A percentile compares a stretch with the other conserved stretches of the same genome.
Evolutionary conservation across 345 rosid species (phyloP).

Genomic region (Kandelia obovata): DNA sequence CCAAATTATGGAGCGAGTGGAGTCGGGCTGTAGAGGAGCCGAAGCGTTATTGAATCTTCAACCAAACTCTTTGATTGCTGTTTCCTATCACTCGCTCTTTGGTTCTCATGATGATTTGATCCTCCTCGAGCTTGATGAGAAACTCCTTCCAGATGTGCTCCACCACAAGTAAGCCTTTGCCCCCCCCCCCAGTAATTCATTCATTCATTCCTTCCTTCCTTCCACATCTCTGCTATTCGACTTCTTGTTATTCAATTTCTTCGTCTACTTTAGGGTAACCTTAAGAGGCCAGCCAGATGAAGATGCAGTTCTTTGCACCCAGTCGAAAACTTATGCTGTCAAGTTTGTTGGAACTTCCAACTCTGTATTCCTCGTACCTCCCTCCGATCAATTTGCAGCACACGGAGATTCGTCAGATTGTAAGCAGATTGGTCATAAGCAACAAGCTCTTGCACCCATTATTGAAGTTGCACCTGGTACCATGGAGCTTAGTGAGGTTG

Average conservation of each 20-base stretch:
- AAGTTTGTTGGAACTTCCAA: constrained; percentile 87
- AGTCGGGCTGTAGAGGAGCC: constrained; percentile 36
- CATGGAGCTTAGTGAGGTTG: constrained; percentile 78
- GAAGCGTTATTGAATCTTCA: constrained; percentile 55
- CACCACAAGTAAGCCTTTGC: constrained; percentile 42
- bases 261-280: constrained; percentile 44
- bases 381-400: constrained; percentile 30
- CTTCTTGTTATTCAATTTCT: background rate
- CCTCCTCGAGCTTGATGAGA: constrained; percentile 73
- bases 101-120: constrained; percentile 67
- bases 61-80: constrained; percentile 44
- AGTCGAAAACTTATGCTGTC: constrained; percentile 67
- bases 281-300: constrained; percentile 83
- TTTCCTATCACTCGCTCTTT: constrained; percentile 63
- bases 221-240: background rate
- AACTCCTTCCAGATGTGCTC: constrained; percentile 60
- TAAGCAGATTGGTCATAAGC: constrained; percentile 17
- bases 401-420: constrained; percentile 25
- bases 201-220: too few relatives aligned
- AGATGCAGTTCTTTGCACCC: constrained; percentile 88
- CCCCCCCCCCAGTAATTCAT: too few relatives aligned
- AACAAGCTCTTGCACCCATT: constrained; percentile 37
- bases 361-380: constrained; percentile 73
- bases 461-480: constrained; percentile 63
- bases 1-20: constrained; percentile 14